Percentiles rank a stretch among this genome's conserved stretches.
Conservation (phyloP, 2,329 filamentous ascomycete species). For the Fusarium palustre region DNA sequence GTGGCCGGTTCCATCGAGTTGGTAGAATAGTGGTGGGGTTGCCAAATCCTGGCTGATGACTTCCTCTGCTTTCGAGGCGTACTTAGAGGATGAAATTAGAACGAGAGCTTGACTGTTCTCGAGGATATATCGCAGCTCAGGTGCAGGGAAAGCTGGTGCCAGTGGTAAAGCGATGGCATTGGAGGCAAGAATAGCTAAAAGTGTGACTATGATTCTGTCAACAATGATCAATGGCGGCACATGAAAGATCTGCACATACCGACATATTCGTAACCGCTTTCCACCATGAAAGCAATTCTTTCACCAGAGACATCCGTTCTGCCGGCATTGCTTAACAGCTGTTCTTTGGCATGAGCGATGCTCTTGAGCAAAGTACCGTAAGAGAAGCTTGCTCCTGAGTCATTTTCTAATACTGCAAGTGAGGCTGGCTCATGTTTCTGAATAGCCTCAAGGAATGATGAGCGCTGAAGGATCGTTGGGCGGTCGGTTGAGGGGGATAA, state of each 20-base stretch:
- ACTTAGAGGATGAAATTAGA: constrained; percentile 83
- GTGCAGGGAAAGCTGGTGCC: constrained; percentile 84
- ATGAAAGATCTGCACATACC: constrained; percentile 67
- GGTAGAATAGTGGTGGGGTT: constrained; percentile 70
- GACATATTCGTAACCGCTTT: constrained; percentile 98
- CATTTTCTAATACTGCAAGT: constrained; percentile 5
- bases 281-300: constrained; percentile 89
- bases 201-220: constrained; percentile 71
- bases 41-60: constrained; percentile 75
- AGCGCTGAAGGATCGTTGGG: background rate
- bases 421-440: background rate
- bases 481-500: background rate
- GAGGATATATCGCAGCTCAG: constrained; percentile 90
- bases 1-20: constrained; percentile 75
- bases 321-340: background rate
- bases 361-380: background rate
- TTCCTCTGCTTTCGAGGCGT: constrained; percentile 77
- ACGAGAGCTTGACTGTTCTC: constrained; percentile 85
- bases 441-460: constrained; percentile 10
- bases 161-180: constrained; percentile 92
- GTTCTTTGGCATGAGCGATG: background rate
- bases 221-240: fast-evolving
- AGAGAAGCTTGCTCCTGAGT: background rate
- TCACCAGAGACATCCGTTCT: constrained; percentile 64
- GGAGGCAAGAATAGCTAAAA: constrained; percentile 85